Base-by-base conservation (phyloP, 1,284 basidiomycete genomes). In the Macrocybe sp. region DNA sequence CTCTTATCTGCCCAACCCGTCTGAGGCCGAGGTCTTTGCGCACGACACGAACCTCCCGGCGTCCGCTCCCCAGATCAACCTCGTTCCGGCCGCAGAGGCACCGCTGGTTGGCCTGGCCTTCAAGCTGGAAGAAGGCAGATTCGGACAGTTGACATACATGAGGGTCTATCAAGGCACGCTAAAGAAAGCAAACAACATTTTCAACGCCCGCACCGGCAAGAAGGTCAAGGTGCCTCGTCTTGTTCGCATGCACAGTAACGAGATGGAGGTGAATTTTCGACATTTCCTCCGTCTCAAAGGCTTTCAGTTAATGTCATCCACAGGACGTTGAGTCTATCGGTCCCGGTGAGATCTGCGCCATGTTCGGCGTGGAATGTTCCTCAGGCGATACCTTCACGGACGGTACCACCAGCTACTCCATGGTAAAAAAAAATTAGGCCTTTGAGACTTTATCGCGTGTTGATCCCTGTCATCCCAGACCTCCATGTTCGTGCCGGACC, bases 321-420 rank as follows among this genome's bases (percentile, higher is more conserved):
- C 30, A 89, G 85, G 97, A 99, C 59, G 89, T 99, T 50, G 89
- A 96, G 40, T 81, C 83, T 35, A 90, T 99, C 57, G 92, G 92
- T 0, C 92, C 96, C n/a, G 97, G 97, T 48, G 97, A 99, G 75
- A 99, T 99, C 55, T 99, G 97, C 64, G 97, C 97, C 46, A 98
- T 97, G 71, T 99, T 99, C 59, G 97, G 97, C 62, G 94, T 99
- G 43, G 97, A 99, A 58, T 99, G 97, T 66, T 94, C 95, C 0
- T 93, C 92, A 11, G 97, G 97, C 35, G 97, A 99, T 70, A 98
- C 97, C 0, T 99, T 99, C 70, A 98, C 92, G 0, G 93, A 96
- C 64, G 93, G 94, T 9, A 80, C 85, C 3, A 87, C 89, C 0
- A 83, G 75, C 35, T 92, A 83, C 68, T 90, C 92, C 1, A 96